Percentiles rank a stretch among this genome's conserved stretches.
These are phyloP conservation scores for Chlamydomonas reinhardtii DNA, from an alignment of 163 green algal genomes.

Conservation along the genomic window DNA sequence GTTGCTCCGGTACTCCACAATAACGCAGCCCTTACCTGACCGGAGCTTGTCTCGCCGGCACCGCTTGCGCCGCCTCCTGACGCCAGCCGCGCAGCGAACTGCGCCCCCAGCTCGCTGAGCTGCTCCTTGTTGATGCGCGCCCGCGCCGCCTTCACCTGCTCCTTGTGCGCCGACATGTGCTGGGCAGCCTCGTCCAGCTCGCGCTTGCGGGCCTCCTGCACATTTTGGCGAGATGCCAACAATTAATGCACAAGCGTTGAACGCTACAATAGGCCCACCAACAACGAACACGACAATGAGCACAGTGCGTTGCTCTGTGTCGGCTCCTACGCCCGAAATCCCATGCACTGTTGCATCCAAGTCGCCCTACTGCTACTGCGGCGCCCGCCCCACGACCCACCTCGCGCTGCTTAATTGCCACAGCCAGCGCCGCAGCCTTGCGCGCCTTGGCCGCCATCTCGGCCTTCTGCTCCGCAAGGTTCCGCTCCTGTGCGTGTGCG, in stretches of 20 bases:
- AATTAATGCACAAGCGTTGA: too few relatives aligned
- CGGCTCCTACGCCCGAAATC: too few relatives aligned
- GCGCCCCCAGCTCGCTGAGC: slow-evolving; percentile 43
- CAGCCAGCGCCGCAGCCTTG: slow-evolving; percentile 39
- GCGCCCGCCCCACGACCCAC: not conserved
- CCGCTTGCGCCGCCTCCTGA: not conserved
- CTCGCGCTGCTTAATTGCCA: slow-evolving; percentile 26
- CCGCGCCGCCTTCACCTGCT: slow-evolving; percentile 39
- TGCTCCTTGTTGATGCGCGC: slow-evolving; percentile 50
- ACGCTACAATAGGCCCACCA: too few relatives aligned
- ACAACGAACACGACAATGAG: too few relatives aligned
- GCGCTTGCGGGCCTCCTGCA: slow-evolving; percentile 13
- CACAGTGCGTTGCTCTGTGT: too few relatives aligned
- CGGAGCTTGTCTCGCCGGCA: too few relatives aligned
- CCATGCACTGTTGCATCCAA: not conserved
- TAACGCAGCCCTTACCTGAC: not conserved
- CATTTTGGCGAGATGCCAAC: too few relatives aligned
- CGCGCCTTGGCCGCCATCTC: slow-evolving; percentile 48
- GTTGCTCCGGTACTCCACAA: too few relatives aligned
- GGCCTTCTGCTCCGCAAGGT: slow-evolving; percentile 42
- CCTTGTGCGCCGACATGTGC: slow-evolving; percentile 48
- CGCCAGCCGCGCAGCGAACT: slow-evolving; percentile 53
- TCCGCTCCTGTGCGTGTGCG: slow-evolving; percentile 10
- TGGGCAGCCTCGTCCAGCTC: slow-evolving; percentile 38
- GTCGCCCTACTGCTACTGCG: too few relatives aligned